Evolutionary conservation across 139 green algal genomes (phyloP), one percentile per base, ranked within the genome.

Genomic region (Haematococcus lacustris): DNA sequence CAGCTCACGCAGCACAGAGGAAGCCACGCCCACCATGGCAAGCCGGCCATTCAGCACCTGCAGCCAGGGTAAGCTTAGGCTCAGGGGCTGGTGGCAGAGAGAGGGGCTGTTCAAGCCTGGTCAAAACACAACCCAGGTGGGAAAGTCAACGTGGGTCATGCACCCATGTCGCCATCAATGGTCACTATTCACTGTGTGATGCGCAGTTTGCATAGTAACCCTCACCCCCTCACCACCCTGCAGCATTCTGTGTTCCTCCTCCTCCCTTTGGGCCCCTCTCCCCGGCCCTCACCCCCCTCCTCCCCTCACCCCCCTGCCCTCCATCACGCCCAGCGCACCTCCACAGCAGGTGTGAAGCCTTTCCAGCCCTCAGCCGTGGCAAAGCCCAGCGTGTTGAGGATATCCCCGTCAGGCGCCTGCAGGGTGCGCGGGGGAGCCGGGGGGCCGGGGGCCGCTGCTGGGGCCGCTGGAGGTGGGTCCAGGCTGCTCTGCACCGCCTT

Each of bases 331-430:
- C 23, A 61, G 5, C 65, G 38, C 32, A 85, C 71, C 79, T 91
- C 86, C 21, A 71, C 53, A 69, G 88, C 88, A 7, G 86, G 83
- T 23, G 75, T 84, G 78, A 91, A 91, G 34, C 86, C 86, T 53
- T 88, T 88, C 2, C 85, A 66, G 34, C 86, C 83, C 62, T 91
- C 86, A 9, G 82, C 67, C 3, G 79, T 80, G 1, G 79, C 75
- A 47, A 91, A 75, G 3, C 86, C 86, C 37, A 90, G 80, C 38
- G 64, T 74, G 25, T 87, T 76, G 3, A 82, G 68, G 23, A 88
- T 59, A 57, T 21, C 47, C 47, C 47, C 47, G 47, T 57, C 13
- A n/a, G n/a, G n/a, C n/a, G n/a, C n/a, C n/a, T 57, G 13, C 13
- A 57, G 13, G 47, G 47, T 57, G 47, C 13, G 47, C 13, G 21